Percentiles rank a stretch among this genome's conserved stretches.
These are phyloP conservation scores for Melanogaster broomeanus DNA, from an alignment of 768 basidiomycete species.

Conservation along the genomic window DNA sequence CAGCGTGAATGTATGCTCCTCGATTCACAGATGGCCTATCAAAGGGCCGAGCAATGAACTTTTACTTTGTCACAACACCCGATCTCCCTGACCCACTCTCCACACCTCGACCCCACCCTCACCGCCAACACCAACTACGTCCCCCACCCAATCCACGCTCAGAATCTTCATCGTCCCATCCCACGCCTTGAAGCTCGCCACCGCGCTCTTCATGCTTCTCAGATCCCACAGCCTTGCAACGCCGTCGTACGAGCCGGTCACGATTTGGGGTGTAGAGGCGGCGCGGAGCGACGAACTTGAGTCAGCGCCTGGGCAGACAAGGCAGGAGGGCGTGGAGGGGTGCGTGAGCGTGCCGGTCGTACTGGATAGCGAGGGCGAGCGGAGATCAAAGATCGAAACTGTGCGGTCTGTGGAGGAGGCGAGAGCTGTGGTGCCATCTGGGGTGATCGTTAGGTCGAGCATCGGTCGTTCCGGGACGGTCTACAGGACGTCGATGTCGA, in stretches of 20 bases:
- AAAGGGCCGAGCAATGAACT: too few species aligned
- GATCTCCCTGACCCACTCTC: constrained; percentile 44
- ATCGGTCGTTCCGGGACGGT: constrained; percentile 74
- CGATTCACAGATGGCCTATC: too few species aligned
- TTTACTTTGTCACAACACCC: constrained; percentile 7
- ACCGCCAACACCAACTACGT: constrained; percentile 58
- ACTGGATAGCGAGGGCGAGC: constrained; percentile 39
- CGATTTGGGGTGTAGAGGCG: constrained; percentile 47
- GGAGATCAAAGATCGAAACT: constrained; percentile 69
- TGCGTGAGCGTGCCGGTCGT: constrained; percentile 53
- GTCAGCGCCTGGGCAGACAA: constrained; percentile 33
- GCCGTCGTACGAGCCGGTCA: constrained; percentile 80
- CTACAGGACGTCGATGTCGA: constrained; percentile 34
- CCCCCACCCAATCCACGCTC: constrained; percentile 56
- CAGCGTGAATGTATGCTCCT: not conserved
- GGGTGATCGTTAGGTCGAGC: constrained; percentile 56
- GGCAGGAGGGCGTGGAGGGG: constrained; percentile 66
- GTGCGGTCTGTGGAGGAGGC: constrained; percentile 77
- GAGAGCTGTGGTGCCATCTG: constrained; percentile 47
- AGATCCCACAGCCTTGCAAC: constrained; percentile 78
- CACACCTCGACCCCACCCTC: constrained; percentile 69
- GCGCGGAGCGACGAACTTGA: not conserved
- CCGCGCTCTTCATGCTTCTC: constrained; percentile 62
- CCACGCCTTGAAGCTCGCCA: constrained; percentile 66
- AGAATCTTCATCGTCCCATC: constrained; percentile 59